Evolutionary conservation across 2,329 filamentous ascomycete species (phyloP).

Genomic region (Beauveria sp.): DNA sequence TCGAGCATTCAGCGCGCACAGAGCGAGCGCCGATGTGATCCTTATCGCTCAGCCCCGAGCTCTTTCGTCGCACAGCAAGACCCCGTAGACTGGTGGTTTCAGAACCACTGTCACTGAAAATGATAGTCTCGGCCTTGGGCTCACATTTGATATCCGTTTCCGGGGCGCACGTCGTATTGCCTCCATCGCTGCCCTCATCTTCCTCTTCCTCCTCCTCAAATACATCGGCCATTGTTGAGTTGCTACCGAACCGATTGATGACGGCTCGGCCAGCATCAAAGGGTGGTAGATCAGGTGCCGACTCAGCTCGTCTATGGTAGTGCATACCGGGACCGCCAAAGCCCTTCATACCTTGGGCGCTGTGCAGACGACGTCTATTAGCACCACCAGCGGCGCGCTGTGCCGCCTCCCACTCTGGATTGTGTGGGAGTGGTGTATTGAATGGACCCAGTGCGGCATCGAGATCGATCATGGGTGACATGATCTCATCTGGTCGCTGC

Average conservation of each 20-base stretch:
- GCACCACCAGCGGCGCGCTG: conserved; percentile 49
- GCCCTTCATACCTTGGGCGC: conserved; percentile 62
- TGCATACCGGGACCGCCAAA: conserved; percentile 63
- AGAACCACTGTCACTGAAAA: conserved; percentile 4
- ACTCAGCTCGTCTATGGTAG: conserved; percentile 71
- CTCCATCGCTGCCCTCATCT: conserved; percentile 36
- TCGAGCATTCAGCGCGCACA: conserved; percentile 41
- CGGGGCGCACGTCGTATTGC: conserved; percentile 33
- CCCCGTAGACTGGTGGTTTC: conserved; percentile 5
- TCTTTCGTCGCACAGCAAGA: conserved; percentile 32
- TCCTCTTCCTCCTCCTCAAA: conserved; percentile 74
- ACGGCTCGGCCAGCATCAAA: conserved; percentile 57
- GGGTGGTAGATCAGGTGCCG: conserved; percentile 69
- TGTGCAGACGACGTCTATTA: conserved; percentile 63
- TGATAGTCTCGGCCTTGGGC: neutral
- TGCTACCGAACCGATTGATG: conserved; percentile 56
- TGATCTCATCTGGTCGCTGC: conserved; percentile 47
- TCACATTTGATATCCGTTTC: conserved; percentile 25
- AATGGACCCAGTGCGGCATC: conserved; percentile 91
- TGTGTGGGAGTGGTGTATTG: conserved; percentile 64
- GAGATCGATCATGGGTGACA: conserved; percentile 81
- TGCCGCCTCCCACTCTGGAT: conserved; percentile 60
- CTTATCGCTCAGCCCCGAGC: conserved; percentile 36
- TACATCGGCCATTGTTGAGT: conserved; percentile 74
- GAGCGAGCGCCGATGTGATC: conserved; percentile 20